Base-by-base conservation (phyloP, 306 rosid species). In the Crotalaria pallida region DNA sequence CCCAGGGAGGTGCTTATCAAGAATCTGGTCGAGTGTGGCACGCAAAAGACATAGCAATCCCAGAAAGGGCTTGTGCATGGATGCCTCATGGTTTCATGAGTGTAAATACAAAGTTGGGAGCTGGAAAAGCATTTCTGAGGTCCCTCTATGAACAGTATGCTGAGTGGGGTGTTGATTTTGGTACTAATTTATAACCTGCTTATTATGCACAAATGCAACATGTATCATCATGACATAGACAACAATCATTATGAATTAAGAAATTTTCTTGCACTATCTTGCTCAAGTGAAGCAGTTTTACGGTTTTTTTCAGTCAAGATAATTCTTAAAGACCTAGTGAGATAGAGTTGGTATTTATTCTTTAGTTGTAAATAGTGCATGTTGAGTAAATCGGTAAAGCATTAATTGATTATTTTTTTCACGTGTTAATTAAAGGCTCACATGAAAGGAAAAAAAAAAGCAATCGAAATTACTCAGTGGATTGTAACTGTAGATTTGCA, bases 61-160 rank as follows among this genome's bases (percentile, higher is more conserved):
- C 63, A 33, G 94, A 79, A 67, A 84, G 87, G 87, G 67, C 82
- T 55, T 95, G 99, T 69, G 89, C 83, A 5, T 95, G 99, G 97
- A 95, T 95, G 99, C 52, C 62, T 38, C 67, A 88, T 2, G 97
- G 97, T 80, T 94, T 94, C 83, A 91, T 94, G 97, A 94, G 99
- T 65, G 91, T 94, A 47, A 84, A 94, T 71, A 84, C 89, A 10
- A 24, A 79, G 56, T 79, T 81, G 64, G 97, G 89, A 62, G 99
- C 99, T 52, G 97, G 92, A 57, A 91, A 76, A 77, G 96, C 97
- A 36, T 94, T 94, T 75, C 77, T 94, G 82, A 85, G 81, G 69
- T 94, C 99, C 49, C 95, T 94, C 19, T 80, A 91, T 82, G 64
- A 34, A 59, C 99, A 94, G 82, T 91, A 89, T 84, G 92, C 95